Percentiles rank a stretch among this genome's conserved stretches.
Conservation (phyloP, 305 asterid species). For the Fraxinus greggii region DNA sequence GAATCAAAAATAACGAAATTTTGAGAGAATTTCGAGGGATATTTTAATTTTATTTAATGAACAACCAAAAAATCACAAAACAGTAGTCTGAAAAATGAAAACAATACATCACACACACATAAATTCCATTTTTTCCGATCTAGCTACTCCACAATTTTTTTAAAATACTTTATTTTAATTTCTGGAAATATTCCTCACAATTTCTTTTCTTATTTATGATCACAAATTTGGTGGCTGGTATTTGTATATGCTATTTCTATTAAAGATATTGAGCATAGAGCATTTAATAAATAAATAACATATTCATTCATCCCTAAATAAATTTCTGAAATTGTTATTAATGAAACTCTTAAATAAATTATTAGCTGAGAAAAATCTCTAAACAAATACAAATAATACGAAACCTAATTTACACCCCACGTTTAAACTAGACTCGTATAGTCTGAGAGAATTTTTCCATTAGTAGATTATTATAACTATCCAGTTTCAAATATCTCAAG, state of each 20-base stretch:
- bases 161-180: too few species aligned
- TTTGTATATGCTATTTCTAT: too few species aligned
- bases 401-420: not conserved
- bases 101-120: too few species aligned
- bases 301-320: not conserved
- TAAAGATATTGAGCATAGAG: too few species aligned
- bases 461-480: not conserved
- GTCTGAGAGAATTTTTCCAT: not conserved
- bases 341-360: too few species aligned
- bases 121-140: too few species aligned
- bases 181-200: not conserved
- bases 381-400: not conserved
- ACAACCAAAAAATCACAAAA: not conserved
- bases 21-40: not conserved
- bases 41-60: too few species aligned
- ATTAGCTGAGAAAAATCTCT: not conserved
- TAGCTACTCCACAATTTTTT: too few species aligned
- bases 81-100: too few species aligned
- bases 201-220: too few species aligned
- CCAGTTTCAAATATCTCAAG: not conserved
- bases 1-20: not conserved
- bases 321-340: not conserved
- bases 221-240: too few species aligned
- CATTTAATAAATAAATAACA: too few species aligned
- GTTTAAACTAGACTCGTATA: not conserved